These are phyloP conservation scores for Aureobasidium sp. DNA, from an alignment of 2,329 filamentous ascomycete species.

Conservation along the genomic window DNA sequence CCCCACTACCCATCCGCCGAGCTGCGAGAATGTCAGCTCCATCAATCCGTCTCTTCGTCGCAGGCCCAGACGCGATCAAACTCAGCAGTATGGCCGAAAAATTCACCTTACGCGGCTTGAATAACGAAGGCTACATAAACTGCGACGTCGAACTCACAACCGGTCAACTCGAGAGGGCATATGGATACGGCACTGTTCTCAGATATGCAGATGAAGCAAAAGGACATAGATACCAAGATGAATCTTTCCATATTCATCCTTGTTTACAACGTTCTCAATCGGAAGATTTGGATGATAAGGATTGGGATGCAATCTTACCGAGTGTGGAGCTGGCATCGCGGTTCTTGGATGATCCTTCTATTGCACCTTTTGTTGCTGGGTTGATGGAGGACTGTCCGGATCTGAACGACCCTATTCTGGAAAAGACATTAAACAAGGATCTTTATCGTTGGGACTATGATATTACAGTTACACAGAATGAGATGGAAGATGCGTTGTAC, in stretches of 20 bases:
- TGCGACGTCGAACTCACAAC: neutral
- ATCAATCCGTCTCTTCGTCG: neutral
- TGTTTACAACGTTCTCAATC: neutral
- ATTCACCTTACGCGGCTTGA: neutral
- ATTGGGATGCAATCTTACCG: neutral
- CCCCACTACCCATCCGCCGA: neutral
- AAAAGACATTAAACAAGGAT: neutral
- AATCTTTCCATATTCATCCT: neutral
- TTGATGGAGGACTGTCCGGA: too few relatives aligned
- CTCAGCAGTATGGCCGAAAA: neutral
- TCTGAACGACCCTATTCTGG: neutral
- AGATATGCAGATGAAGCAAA: neutral
- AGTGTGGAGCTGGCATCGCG: constrained; percentile 6
- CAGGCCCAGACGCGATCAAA: neutral
- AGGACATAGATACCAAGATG: neutral
- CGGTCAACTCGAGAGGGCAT: neutral
- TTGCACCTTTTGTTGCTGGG: neutral
- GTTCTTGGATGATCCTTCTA: neutral
- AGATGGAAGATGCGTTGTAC: neutral
- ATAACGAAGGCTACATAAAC: neutral
- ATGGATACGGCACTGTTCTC: neutral
- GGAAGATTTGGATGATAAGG: neutral
- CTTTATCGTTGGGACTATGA: neutral
- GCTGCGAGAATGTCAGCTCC: neutral
- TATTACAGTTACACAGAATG: neutral